Percentiles rank a stretch among this genome's conserved stretches.
Conservation (phyloP, 2,329 filamentous ascomycete species). For the Xenoacremonium recifei region DNA sequence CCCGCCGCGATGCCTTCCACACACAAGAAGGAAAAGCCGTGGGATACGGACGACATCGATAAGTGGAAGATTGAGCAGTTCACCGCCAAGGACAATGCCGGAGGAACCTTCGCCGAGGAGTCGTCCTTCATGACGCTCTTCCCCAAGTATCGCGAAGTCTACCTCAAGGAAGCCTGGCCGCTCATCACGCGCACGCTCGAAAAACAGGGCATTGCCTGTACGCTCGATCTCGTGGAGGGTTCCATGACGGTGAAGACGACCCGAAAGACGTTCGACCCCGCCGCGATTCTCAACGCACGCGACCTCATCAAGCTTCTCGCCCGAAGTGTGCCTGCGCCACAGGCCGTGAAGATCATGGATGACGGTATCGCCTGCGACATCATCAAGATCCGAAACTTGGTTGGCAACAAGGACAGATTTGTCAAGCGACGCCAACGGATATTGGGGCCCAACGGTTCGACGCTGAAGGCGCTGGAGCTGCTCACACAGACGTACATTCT, state of each 20-base stretch:
- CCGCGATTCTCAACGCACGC: slow-evolving; percentile 87
- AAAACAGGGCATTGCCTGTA: slow-evolving; percentile 85
- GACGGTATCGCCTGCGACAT: slow-evolving; percentile 91
- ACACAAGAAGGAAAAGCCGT: slow-evolving; percentile 85
- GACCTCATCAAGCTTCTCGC: slow-evolving; percentile 93
- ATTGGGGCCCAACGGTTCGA: slow-evolving; percentile 85
- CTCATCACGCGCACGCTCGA: slow-evolving; percentile 84
- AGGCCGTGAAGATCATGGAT: slow-evolving; percentile 91
- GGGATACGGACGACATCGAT: slow-evolving; percentile 96
- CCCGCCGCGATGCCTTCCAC: slow-evolving; percentile 73
- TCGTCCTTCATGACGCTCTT: slow-evolving; percentile 86
- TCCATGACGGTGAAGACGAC: slow-evolving; percentile 97
- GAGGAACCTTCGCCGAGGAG: slow-evolving; percentile 87
- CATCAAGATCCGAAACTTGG: slow-evolving; percentile 89
- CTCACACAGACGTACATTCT: slow-evolving; percentile 90
- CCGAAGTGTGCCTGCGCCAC: slow-evolving; percentile 85
- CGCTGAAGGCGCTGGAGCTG: slow-evolving; percentile 89
- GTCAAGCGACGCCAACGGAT: slow-evolving; percentile 93
- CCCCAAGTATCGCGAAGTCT: slow-evolving; percentile 94
- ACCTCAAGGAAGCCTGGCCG: slow-evolving; percentile 90
- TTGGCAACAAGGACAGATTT: slow-evolving; percentile 92
- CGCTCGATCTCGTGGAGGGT: slow-evolving; percentile 90
- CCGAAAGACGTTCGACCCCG: slow-evolving; percentile 85
- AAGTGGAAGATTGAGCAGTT: slow-evolving; percentile 94
- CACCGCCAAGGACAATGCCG: slow-evolving; percentile 79